Percentiles rank a stretch among this genome's conserved stretches.
These are phyloP conservation scores for Mycena galericulata DNA, from an alignment of 768 basidiomycete species.

Conservation along the genomic window DNA sequence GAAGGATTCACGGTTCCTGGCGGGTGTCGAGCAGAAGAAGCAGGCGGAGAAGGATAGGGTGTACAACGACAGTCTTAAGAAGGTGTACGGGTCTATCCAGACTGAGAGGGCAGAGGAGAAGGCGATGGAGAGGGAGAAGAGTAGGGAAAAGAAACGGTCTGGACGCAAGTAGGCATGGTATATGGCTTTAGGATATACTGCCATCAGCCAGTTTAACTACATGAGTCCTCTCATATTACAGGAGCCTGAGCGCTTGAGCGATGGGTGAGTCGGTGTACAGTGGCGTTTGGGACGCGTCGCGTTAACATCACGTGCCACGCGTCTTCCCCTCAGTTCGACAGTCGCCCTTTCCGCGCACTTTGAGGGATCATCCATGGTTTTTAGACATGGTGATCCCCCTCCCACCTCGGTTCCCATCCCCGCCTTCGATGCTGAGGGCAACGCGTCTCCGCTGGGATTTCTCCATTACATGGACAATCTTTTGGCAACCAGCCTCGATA, in stretches of 20 bases:
- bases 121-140: conserved; percentile 87
- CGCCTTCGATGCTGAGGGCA: conserved; percentile 44
- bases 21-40: conserved; percentile 85
- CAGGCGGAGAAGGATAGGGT: conserved; percentile 85
- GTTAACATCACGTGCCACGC: too few relatives aligned
- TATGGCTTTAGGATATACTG: too few relatives aligned
- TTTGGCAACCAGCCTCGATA: conserved; percentile 49
- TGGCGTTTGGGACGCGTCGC: too few relatives aligned
- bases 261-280: too few relatives aligned
- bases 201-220: too few relatives aligned
- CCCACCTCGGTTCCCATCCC: conserved; percentile 47
- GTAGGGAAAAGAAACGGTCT: conserved; percentile 78
- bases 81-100: conserved; percentile 80
- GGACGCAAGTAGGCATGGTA: conserved; percentile 72
- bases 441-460: conserved; percentile 52
- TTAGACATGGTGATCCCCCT: conserved; percentile 22
- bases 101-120: conserved; percentile 96
- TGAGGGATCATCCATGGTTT: not conserved
- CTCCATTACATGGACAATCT: conserved; percentile 57
- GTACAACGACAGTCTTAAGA: conserved; percentile 88
- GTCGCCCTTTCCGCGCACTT: too few relatives aligned
- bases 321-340: too few relatives aligned
- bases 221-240: too few relatives aligned
- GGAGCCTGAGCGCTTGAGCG: too few relatives aligned
- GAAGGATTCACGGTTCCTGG: conserved; percentile 95